These are phyloP conservation scores for Globisporangium spinosum DNA, from an alignment of 352 stramenopile genomes.

Conservation along the genomic window DNA sequence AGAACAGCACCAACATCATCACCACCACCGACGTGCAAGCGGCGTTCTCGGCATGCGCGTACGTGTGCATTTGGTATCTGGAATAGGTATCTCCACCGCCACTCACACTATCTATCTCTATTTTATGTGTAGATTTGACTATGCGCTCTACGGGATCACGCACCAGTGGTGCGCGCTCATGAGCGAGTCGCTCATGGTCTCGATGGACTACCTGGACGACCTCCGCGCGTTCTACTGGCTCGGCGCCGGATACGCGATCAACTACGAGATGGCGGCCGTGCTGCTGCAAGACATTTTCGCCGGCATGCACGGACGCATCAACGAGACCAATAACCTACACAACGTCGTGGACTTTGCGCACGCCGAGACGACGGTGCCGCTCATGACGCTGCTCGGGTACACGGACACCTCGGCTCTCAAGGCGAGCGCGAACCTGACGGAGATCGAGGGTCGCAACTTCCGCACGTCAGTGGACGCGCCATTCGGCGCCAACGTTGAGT, in stretches of 20 bases:
- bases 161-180: slow-evolving; percentile 65
- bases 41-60: slow-evolving; percentile 63
- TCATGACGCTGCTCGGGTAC: slow-evolving; percentile 65
- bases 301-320: slow-evolving; percentile 45
- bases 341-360: slow-evolving; percentile 65
- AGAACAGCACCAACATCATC: slow-evolving; percentile 21
- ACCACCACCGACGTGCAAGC: slow-evolving; percentile 38
- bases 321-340: slow-evolving; percentile 28
- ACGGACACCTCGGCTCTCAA: slow-evolving; percentile 31
- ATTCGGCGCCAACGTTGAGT: slow-evolving; percentile 73
- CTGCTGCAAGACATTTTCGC: slow-evolving; percentile 54
- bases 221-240: slow-evolving; percentile 70
- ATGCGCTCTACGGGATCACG: slow-evolving; percentile 48
- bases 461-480: slow-evolving; percentile 53
- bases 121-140: slow-evolving; percentile 44
- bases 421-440: slow-evolving; percentile 27
- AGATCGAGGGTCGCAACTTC: slow-evolving; percentile 49
- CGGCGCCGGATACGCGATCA: slow-evolving; percentile 54
- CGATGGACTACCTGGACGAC: slow-evolving; percentile 62
- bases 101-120: not conserved
- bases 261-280: slow-evolving; percentile 70
- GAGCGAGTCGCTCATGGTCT: slow-evolving; percentile 33
- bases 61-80: slow-evolving; percentile 17
- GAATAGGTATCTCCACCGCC: not conserved
- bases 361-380: slow-evolving; percentile 66